A percentile compares a stretch with the other conserved stretches of the same genome.
phyloP scores from a whole-genome alignment of 2,329 filamentous ascomycete genomes.

The Fusarium sp. region DNA sequence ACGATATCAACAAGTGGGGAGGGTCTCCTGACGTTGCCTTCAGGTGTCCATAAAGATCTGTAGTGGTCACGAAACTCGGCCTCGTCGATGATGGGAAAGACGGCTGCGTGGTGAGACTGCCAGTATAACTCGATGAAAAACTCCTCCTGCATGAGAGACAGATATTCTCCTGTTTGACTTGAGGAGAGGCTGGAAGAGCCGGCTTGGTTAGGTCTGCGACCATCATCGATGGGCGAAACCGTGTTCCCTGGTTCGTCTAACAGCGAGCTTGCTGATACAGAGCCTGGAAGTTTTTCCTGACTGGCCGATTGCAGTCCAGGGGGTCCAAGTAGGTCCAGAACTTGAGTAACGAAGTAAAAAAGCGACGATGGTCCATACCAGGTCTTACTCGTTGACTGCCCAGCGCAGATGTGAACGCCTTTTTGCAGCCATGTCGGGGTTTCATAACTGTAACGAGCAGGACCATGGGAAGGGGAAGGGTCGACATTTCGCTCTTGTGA shows the following conservation, averaged over 20 bases:
- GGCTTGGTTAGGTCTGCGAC: not conserved
- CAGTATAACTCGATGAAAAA: not conserved
- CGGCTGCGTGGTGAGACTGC: not conserved
- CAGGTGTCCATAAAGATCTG: not conserved
- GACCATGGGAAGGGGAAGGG: not conserved
- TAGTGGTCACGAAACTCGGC: not conserved
- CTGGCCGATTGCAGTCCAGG: not conserved
- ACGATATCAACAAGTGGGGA: not conserved
- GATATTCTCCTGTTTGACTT: not conserved
- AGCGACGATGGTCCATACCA: conserved; percentile 21
- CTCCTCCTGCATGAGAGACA: not conserved
- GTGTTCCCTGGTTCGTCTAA: not conserved
- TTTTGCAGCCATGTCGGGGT: not conserved
- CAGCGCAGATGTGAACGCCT: conserved; percentile 7
- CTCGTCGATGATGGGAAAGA: not conserved
- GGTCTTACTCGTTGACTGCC: not conserved
- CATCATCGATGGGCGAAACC: not conserved
- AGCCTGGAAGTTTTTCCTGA: not conserved
- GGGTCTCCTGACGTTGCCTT: not conserved
- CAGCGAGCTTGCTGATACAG: not conserved
- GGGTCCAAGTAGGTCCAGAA: not conserved
- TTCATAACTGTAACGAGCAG: not conserved
- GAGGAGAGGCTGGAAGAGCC: not conserved
- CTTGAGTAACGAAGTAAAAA: conserved; percentile 7
- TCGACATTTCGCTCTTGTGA: not conserved